Percentiles rank a stretch among this genome's conserved stretches.
Conservation (phyloP, 768 basidiomycete species). For the Chiua virens region DNA sequence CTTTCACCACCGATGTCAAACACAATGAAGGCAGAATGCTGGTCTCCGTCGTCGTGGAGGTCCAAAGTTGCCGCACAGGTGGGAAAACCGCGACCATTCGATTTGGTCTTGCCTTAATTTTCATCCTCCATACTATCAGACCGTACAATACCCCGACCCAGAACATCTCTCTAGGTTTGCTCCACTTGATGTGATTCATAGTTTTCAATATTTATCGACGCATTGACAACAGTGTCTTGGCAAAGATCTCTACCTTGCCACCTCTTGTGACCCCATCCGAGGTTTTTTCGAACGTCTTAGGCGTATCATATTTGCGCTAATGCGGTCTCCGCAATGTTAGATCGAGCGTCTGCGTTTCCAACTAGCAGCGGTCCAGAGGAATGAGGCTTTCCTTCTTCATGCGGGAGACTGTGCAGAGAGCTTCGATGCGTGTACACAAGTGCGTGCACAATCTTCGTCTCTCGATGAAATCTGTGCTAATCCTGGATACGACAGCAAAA, state of each 20-base stretch:
- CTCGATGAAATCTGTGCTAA: conserved; percentile 8
- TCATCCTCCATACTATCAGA: conserved; percentile 36
- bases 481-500: conserved; percentile 57
- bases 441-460: conserved; percentile 35
- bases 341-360: conserved; percentile 84
- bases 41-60: conserved; percentile 83
- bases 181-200: neutral
- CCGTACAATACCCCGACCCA: conserved; percentile 70
- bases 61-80: conserved; percentile 79
- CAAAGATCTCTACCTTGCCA: conserved; percentile 75
- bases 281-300: conserved; percentile 47
- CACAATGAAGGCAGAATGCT: conserved; percentile 27
- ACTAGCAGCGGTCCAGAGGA: conserved; percentile 74
- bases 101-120: too few species aligned
- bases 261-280: conserved; percentile 93
- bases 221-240: conserved; percentile 58
- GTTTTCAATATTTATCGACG: neutral
- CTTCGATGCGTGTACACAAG: conserved; percentile 88
- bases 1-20: conserved; percentile 9
- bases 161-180: conserved; percentile 56
- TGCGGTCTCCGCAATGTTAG: conserved; percentile 34
- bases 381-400: conserved; percentile 92
- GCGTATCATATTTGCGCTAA: conserved; percentile 26
- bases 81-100: conserved; percentile 2
- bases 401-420: conserved; percentile 98